These are phyloP conservation scores for Camelina hispida DNA, from an alignment of 345 rosid genomes.

Conservation along the genomic window DNA sequence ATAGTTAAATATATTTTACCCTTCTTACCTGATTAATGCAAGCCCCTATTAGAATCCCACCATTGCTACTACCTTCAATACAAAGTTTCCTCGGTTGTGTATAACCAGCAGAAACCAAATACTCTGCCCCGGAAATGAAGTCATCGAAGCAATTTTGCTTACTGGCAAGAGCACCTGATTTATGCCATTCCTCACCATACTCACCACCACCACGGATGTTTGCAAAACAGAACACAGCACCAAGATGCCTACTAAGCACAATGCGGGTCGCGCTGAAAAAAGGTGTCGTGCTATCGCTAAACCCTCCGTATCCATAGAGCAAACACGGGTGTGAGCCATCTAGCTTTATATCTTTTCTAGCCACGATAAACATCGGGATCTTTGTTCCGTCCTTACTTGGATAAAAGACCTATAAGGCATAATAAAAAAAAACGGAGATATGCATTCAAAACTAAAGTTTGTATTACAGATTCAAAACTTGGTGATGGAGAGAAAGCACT, in stretches of 20 bases:
- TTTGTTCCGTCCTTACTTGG: constrained; percentile 82
- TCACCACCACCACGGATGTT: constrained; percentile 98
- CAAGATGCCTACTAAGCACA: constrained; percentile 75
- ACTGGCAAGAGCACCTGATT: constrained; percentile 73
- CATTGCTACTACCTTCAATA: constrained; percentile 96
- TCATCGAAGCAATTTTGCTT: constrained; percentile 95
- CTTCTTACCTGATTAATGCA: constrained; percentile 90
- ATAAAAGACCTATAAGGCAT: constrained; percentile 65
- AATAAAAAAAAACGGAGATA: not conserved
- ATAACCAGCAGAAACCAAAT: constrained; percentile 76
- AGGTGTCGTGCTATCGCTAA: constrained; percentile 73
- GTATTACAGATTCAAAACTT: constrained; percentile 16
- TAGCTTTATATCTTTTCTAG: constrained; percentile 58
- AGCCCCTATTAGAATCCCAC: constrained; percentile 92
- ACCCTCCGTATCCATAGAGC: constrained; percentile 94
- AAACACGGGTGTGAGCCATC: constrained; percentile 93
- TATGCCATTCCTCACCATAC: constrained; percentile 98
- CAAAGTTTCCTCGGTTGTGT: constrained; percentile 77
- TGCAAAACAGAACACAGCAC: constrained; percentile 78
- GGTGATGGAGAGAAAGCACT: constrained; percentile 24
- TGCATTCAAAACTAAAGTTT: not conserved
- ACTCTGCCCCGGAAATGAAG: constrained; percentile 79
- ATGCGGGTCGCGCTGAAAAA: constrained; percentile 71
- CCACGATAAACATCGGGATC: constrained; percentile 82
- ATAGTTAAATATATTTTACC: not conserved